Evolutionary conservation across 1,284 basidiomycete species (phyloP).

Genomic region (Ceratobasidium sp.): DNA sequence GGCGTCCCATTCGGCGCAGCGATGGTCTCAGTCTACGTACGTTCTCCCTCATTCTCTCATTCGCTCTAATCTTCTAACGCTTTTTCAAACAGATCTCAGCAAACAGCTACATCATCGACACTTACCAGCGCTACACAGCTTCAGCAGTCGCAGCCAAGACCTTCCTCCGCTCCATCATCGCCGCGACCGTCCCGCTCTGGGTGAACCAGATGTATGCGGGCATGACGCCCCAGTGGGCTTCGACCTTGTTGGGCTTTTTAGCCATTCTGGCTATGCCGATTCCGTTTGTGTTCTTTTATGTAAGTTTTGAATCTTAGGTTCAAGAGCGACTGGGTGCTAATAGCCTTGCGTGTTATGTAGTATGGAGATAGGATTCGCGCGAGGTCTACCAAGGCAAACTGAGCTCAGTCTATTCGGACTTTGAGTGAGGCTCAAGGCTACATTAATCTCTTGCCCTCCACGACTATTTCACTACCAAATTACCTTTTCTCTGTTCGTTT

Average conservation of each 20-base stretch:
- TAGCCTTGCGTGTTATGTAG: neutral
- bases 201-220: conserved; percentile 44
- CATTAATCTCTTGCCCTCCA: too few species aligned
- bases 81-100: conserved; percentile 36
- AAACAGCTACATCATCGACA: conserved; percentile 48
- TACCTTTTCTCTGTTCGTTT: too few species aligned
- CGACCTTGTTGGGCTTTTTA: conserved; percentile 43
- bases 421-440: too few species aligned
- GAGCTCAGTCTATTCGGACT: neutral
- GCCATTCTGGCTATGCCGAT: conserved; percentile 34
- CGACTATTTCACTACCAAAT: too few species aligned
- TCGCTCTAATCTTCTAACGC: conserved; percentile 9
- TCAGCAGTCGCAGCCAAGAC: conserved; percentile 61
- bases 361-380: conserved; percentile 34
- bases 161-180: conserved; percentile 58
- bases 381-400: conserved; percentile 37
- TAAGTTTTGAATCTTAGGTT: neutral
- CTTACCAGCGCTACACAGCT: conserved; percentile 50
- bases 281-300: conserved; percentile 34
- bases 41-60: conserved; percentile 3
- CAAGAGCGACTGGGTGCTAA: neutral
- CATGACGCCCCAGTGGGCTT: conserved; percentile 44
- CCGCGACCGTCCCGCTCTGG: conserved; percentile 55
- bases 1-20: conserved; percentile 35
- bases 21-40: conserved; percentile 41